Base-by-base conservation (phyloP, 768 basidiomycete genomes). In the Cubamyces lactineus region DNA sequence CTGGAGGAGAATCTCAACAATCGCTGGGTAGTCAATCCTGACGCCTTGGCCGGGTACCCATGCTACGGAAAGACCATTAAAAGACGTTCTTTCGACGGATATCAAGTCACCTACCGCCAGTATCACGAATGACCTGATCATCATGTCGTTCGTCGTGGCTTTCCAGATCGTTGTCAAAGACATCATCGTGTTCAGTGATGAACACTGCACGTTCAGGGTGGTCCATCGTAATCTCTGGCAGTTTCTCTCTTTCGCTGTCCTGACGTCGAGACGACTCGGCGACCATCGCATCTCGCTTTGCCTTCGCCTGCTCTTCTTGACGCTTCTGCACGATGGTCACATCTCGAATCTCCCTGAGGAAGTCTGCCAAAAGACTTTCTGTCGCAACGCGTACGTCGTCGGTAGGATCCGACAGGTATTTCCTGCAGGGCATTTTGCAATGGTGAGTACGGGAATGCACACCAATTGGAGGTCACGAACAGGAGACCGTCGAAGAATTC, bases 41-140 rank as follows among this genome's bases (percentile, higher is more conserved):
- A 98, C 94, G 0, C 94, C 96, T 77, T 98, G 94, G 3, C 96
- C 97, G 17, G 95, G 96, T 26, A 91, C 78, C 94, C 94, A 98
- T 41, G 85, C 90, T 92, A 65, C 46, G 26, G 2, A 42, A 5
- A 23, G 51, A 57, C 3, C 51, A 21, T 48, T 17, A 47, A 34
- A 45, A 23, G 15, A 19, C 17, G 50, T 57, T 80, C 15, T 24
- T 15, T 30, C 24, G 1, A 24, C 24, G 42, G 9, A 16, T 13
- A 47, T 17, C 23, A 24, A 24, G 7, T 7, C 3, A 11, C 57
- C 64, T 67, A 90, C 91, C 81, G 66, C 92, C 92, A 21, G 82
- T 81, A 64, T 86, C 85, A 42, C 86, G 79, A 53, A 84, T 77
- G 60, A 87, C 84, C 49, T 75, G 67, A 41, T 86, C 84, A 0